A percentile compares a stretch with the other conserved stretches of the same genome.
These are phyloP conservation scores for Aureobasidium sp. DNA, from an alignment of 2,329 filamentous ascomycete genomes.

Conservation along the genomic window DNA sequence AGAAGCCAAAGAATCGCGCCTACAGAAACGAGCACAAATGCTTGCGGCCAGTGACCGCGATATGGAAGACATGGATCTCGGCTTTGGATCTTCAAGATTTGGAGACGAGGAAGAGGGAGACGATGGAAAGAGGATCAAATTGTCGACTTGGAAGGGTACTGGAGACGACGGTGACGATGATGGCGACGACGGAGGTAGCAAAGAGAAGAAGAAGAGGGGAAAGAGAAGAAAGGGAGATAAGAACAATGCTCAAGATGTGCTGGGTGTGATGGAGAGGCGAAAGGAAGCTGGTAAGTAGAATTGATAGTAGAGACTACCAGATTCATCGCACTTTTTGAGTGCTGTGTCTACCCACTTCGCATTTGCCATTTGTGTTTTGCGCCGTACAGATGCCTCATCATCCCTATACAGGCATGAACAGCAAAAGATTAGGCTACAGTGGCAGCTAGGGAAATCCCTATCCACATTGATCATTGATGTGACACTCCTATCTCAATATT, in stretches of 20 bases:
- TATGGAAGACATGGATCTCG: slow-evolving; percentile 86
- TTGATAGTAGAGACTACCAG: neutral
- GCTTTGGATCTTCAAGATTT: slow-evolving; percentile 80
- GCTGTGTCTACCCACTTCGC: neutral
- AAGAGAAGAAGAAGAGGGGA: slow-evolving; percentile 53
- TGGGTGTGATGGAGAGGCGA: slow-evolving; percentile 66
- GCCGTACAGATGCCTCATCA: too few species aligned
- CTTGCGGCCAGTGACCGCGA: slow-evolving; percentile 68
- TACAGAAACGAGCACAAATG: slow-evolving; percentile 58
- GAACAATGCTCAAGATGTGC: slow-evolving; percentile 72
- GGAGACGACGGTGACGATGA: slow-evolving; percentile 43
- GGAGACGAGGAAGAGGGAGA: slow-evolving; percentile 85
- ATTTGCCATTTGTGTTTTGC: neutral
- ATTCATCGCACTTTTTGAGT: neutral
- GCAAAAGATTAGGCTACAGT: neutral
- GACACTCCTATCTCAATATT: neutral
- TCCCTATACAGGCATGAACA: too few species aligned
- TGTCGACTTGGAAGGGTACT: slow-evolving; percentile 55
- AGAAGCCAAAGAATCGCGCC: slow-evolving; percentile 54
- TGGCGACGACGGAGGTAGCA: slow-evolving; percentile 31
- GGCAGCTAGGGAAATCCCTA: neutral
- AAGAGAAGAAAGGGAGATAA: slow-evolving; percentile 67
- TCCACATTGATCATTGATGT: neutral
- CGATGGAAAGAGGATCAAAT: slow-evolving; percentile 52
- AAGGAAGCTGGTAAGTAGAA: slow-evolving; percentile 29